Base-by-base conservation (phyloP, 2,329 filamentous ascomycete genomes). In the Phoma sp. region DNA sequence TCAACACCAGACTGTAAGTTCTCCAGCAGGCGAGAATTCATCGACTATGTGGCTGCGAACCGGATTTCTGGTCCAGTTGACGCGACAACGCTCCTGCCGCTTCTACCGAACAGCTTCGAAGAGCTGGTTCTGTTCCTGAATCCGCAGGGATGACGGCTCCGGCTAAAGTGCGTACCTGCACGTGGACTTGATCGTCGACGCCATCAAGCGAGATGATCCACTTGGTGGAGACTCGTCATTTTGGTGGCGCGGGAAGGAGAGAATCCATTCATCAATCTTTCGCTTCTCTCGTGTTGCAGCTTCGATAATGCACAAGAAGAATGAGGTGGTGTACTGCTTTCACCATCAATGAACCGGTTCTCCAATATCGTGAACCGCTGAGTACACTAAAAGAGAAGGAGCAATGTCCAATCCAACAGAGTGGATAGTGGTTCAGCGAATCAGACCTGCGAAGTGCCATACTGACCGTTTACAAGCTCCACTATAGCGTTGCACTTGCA, bases 141-240 rank as follows among this genome's bases (percentile, higher is more conserved):
- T 47, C 37, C n/a, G 45, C 53, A 55, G 40, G 36, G 40, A 55
- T 60, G 36, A 38, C 40, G 48, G 41, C 37, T 53, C 59, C 55
- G 62, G 60, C 55, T 66, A 65, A 64, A 60, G 36, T 59, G 52
- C 40, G 46, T 43, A 49, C 46, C 41, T 58, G 59, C 62, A 67
- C 59, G 60, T 64, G 59, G 59, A 54, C 51, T 38, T 57, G 52
- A 63, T 57, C 57, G 47, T 61, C 59, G 52, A 54, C 57, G 52
- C 61, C 50, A 61, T 35, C 23, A 59, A 63, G 58, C 55, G 53
- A 61, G 44, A 22, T 30, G 42, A 37, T 47, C 59, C 52, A 55
- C 57, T 52, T 59, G 38, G 52, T 40, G 39, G 23, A 50, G 11
- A 38, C 43, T 53, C 47, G 43, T 55, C 46, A 48, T 57, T 38